Percentiles rank a stretch among this genome's conserved stretches.
Conservation (phyloP, 805 yeast genomes). For the Spathaspora passalidarum region DNA sequence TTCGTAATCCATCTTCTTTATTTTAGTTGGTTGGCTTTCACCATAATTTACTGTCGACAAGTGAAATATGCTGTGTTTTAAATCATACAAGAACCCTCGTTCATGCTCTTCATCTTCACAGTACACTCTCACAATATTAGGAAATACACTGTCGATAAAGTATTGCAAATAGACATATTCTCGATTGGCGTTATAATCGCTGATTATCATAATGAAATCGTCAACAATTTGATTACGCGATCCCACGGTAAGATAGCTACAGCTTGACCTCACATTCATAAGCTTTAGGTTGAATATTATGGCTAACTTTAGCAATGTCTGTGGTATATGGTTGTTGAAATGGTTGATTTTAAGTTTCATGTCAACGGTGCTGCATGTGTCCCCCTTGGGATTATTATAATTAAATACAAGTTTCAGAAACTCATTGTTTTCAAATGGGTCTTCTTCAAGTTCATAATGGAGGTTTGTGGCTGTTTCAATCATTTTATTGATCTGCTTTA, state of each 20-base stretch:
- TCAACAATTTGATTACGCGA: neutral
- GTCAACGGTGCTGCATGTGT: too few species aligned
- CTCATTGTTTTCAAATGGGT: too few species aligned
- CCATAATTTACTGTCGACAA: neutral
- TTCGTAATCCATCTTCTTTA: slow-evolving; percentile 14
- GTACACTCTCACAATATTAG: neutral
- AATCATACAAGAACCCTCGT: neutral
- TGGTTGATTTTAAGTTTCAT: slow-evolving; percentile 18
- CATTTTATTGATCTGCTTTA: slow-evolving; percentile 4
- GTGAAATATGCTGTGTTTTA: neutral
- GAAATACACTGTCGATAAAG: slow-evolving; percentile 17
- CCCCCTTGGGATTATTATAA: neutral
- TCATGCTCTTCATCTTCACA: neutral
- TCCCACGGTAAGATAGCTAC: too few species aligned
- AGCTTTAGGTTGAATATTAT: slow-evolving; percentile 21
- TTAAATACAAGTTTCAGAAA: too few species aligned
- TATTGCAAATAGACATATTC: slow-evolving; percentile 11
- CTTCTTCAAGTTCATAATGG: too few species aligned
- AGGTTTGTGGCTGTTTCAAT: neutral
- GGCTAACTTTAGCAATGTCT: slow-evolving; percentile 15
- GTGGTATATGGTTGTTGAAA: slow-evolving; percentile 14
- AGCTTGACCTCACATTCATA: too few species aligned
- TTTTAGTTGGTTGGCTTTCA: neutral
- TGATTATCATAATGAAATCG: neutral
- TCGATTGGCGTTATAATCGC: slow-evolving; percentile 27